phyloP scores from a whole-genome alignment of 2,329 filamentous ascomycete species.

The Talaromyces atroroseus region DNA sequence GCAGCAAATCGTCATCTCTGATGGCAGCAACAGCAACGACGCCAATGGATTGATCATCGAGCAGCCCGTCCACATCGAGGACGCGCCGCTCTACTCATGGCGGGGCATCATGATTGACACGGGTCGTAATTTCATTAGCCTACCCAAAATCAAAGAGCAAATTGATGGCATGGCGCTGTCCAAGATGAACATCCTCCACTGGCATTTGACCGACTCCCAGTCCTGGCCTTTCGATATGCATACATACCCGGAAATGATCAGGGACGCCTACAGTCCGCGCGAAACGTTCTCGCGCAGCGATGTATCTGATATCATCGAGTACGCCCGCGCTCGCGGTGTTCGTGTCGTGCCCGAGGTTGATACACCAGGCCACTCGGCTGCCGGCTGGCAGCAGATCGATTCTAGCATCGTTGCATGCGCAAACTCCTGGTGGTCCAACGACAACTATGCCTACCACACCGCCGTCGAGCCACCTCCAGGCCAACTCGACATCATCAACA shows the following conservation, averaged over 20 bases:
- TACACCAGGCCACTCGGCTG: conserved; percentile 55
- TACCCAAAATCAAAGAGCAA: conserved; percentile 50
- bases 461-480: conserved; percentile 54
- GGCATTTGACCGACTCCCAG: conserved; percentile 53
- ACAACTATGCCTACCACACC: conserved; percentile 50
- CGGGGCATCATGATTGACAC: conserved; percentile 53
- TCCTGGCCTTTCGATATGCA: conserved; percentile 51
- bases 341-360: conserved; percentile 58
- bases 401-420: conserved; percentile 52
- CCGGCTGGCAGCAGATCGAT: conserved; percentile 54
- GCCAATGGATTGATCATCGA: conserved; percentile 42
- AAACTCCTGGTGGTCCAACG: conserved; percentile 58
- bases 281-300: conserved; percentile 43
- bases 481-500: conserved; percentile 52
- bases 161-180: conserved; percentile 51
- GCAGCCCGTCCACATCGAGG: conserved; percentile 48
- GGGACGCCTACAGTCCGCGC: conserved; percentile 49
- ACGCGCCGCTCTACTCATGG: conserved; percentile 49
- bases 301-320: conserved; percentile 43
- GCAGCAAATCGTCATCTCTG: conserved; percentile 51
- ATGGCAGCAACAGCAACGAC: conserved; percentile 37
- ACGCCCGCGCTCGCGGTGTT: conserved; percentile 52
- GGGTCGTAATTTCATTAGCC: conserved; percentile 50
- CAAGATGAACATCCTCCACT: conserved; percentile 55
- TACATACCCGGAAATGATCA: conserved; percentile 48